Conservation (phyloP, 495 filamentous ascomycete genomes). For the Talaromyces borbonicus region DNA sequence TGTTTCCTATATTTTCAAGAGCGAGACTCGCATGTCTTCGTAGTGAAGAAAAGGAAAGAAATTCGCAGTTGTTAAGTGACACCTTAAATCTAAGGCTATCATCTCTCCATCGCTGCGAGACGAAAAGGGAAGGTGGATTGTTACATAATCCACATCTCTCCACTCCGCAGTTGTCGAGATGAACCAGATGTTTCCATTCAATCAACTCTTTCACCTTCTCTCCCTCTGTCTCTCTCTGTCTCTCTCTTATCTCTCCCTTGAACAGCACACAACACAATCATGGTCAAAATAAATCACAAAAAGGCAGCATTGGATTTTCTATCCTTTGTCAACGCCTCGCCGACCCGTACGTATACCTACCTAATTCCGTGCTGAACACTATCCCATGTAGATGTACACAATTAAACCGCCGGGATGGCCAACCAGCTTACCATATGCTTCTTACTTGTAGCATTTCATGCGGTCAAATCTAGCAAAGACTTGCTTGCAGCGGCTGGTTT, state of each 20-base stretch:
- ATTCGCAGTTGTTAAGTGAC: background rate
- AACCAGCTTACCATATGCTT: background rate
- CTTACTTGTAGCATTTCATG: constrained; percentile 73
- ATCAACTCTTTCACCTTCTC: background rate
- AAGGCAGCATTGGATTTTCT: constrained; percentile 71
- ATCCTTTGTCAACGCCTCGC: constrained; percentile 88
- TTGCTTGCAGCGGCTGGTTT: constrained; percentile 77
- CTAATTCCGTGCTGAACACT: background rate
- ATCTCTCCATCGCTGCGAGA: background rate
- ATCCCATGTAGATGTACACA: no score
- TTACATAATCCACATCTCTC: background rate
- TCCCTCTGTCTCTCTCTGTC: background rate
- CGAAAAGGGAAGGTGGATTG: background rate
- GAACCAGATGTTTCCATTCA: no score
- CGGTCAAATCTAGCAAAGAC: constrained; percentile 66
- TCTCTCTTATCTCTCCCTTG: background rate
- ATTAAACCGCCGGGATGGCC: no score
- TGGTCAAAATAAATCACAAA: constrained; percentile 48
- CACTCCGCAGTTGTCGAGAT: no score
- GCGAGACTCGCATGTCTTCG: no score
- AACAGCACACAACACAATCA: constrained; percentile 22
- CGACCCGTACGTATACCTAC: constrained; percentile 60
- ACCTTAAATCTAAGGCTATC: constrained; percentile 1
- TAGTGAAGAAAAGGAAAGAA: no score
- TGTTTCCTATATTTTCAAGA: no score